Evolutionary conservation across 2,329 filamentous ascomycete genomes (phyloP).

Genomic region (Parascedosporium putredinis): DNA sequence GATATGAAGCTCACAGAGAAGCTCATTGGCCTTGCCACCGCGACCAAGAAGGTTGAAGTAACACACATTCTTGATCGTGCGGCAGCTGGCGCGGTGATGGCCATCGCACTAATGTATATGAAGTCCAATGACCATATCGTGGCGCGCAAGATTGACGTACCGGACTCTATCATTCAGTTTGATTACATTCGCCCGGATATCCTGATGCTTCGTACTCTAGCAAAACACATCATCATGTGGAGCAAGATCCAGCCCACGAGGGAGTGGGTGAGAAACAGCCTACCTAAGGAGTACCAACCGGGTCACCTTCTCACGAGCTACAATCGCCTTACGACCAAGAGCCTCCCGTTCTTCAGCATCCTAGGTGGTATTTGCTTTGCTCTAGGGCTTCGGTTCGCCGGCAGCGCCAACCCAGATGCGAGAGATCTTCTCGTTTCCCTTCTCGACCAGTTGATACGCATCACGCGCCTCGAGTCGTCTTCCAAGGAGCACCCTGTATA

Average conservation of each 20-base stretch:
- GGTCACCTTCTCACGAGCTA: conserved; percentile 51
- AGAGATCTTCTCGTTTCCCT: conserved; percentile 77
- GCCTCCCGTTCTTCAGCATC: conserved; percentile 90
- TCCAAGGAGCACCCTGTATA: conserved; percentile 39
- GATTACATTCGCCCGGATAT: conserved; percentile 93
- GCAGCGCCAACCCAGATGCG: conserved; percentile 58
- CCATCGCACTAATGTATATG: conserved; percentile 88
- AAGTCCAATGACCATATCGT: conserved; percentile 84
- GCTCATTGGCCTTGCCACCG: conserved; percentile 72
- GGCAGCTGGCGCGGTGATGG: conserved; percentile 85
- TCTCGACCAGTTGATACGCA: conserved; percentile 74
- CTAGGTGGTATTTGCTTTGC: conserved; percentile 79
- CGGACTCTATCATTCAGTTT: conserved; percentile 81
- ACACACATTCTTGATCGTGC: conserved; percentile 90
- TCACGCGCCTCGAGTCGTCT: conserved; percentile 40
- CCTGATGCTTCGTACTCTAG: conserved; percentile 77
- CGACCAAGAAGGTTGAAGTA: conserved; percentile 80
- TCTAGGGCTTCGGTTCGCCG: conserved; percentile 63
- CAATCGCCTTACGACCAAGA: conserved; percentile 59
- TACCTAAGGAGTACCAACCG: conserved; percentile 59
- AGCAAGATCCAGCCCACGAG: conserved; percentile 63
- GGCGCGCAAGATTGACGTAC: conserved; percentile 85
- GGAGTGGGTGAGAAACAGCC: conserved; percentile 63
- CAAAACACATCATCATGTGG: conserved; percentile 91
- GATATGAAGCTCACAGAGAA: conserved; percentile 92